Percentiles rank a stretch among this genome's conserved stretches.
Evolutionary conservation across 139 green algal genomes (phyloP).

Genomic region (Chara braunii): DNA sequence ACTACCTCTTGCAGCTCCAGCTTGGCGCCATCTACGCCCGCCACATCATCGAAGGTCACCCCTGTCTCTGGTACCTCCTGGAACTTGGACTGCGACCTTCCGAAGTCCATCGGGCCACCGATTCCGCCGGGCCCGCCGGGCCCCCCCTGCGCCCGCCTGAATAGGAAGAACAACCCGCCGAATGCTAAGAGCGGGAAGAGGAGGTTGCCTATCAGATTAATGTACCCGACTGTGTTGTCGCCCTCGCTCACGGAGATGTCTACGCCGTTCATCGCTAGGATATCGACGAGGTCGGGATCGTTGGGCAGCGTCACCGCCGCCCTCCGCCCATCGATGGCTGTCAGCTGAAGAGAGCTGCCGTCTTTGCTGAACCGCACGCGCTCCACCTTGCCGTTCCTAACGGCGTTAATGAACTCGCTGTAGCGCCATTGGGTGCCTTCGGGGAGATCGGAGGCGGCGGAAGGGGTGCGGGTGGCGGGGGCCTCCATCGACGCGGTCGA

Average conservation of each 20-base stretch:
- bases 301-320: conserved; percentile 72
- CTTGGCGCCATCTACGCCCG: conserved; percentile 94
- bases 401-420: conserved; percentile 90
- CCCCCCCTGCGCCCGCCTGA: conserved; percentile 50
- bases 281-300: conserved; percentile 85
- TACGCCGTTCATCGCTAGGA: conserved; percentile 79
- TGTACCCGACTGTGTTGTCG: conserved; percentile 83
- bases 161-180: conserved; percentile 97
- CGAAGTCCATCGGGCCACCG: conserved; percentile 96
- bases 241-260: conserved; percentile 87
- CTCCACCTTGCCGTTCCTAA: conserved; percentile 88
- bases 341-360: conserved; percentile 70
- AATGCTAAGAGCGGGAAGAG: conserved; percentile 98
- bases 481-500: neutral
- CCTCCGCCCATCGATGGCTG: conserved; percentile 63
- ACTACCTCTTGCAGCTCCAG: conserved; percentile 96
- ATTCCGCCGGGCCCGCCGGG: conserved; percentile 50
- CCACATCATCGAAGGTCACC: conserved; percentile 93
- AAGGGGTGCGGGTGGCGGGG: too few species aligned
- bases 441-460: conserved; percentile 57
- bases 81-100: conserved; percentile 95
- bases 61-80: conserved; percentile 97
- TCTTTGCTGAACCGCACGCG: conserved; percentile 97
- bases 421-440: conserved; percentile 97
- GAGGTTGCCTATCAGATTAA: conserved; percentile 92